Evolutionary conservation across 2,329 filamentous ascomycete species (phyloP), one percentile per base, ranked within the genome.

Genomic region (Xylariaceae sp.): DNA sequence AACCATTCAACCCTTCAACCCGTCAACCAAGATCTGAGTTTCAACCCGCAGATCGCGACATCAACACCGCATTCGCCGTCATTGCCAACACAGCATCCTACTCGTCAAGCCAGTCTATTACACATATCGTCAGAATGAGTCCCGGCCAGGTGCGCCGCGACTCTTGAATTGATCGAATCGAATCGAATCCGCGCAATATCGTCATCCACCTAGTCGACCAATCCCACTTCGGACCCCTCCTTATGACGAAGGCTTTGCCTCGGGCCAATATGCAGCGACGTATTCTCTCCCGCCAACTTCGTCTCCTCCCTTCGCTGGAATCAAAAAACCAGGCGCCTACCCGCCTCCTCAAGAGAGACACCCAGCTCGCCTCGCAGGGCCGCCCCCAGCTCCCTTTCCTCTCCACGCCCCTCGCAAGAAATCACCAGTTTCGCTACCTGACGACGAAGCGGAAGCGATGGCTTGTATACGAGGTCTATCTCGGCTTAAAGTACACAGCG

Each of bases 401-500:
- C 67, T 74, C 72, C 35, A 71, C 75, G 1, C 78, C 74, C 40
- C 59, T 71, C 40, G 52, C 73, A 26, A 54, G 71, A 42, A 68
- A 76, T 32, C 76, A 82, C 43, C 74, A 86, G 39, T 80, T 81
- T 3, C 86, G 91, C 50, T 81, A 88, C 58, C 80, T 95, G 56
- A 90, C 88, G n/a, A 95, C 89, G 0, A 86, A 91, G 67, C 83
- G 84, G 59, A 86, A 83, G 60, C 74, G 76, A 59, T 89, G 85
- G 75, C 74, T 91, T 55, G 85, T 81, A 59, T 78, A 87, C 60
- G 87, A 92, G 64, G 76, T 89, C 46, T 83, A 82, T 64, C 77
- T 87, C 32, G 86, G 85, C 41, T 73, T 85, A 34, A 88, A 88
- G 61, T 89, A 83, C 68, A 85, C 80, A 0, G 64, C 79, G n/a